Base-by-base conservation (phyloP, 768 basidiomycete species). In the Amanita pallidorosea region DNA sequence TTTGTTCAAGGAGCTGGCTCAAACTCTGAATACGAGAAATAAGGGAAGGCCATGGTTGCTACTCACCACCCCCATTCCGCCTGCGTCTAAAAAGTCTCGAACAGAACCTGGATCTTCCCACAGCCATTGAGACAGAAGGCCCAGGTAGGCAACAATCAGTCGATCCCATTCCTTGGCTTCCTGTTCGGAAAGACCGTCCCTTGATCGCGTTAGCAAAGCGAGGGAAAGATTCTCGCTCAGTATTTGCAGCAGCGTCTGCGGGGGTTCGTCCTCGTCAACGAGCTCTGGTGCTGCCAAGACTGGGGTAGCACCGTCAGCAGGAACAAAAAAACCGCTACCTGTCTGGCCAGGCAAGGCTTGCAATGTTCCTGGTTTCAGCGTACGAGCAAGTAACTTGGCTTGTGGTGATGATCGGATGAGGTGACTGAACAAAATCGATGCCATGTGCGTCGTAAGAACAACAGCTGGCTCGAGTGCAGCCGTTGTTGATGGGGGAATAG, bases 81-180 rank as follows among this genome's bases (percentile, higher is more conserved):
- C 91, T 6, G 90, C 85, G 59, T 89, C 83, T 55, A 99, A 70
- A 60, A 97, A 95, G 61, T 89, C 92, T 54, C 82, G 75, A 47
- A 96, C 91, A 0, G 88, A 84, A 47, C 73, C 77, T 0, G 93
- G 83, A 58, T 96, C 94, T 59, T 98, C 95, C 94, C 94, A 99
- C 6, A 96, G 71, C 96, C 96, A 99, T 55, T 93, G 90, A 4
- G 80, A 74, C 29, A 99, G 72, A 49, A 96, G 64, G 44, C 80
- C 79, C 33, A 98, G 70, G 61, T 97, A 95, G 0, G 83, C 87
- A 7, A 89, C 81, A 59, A 93, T 83, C 43, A 95, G 70, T 53
- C 91, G 74, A 55, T 92, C 91, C 91, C 93, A 97, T 59, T 96
- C 94, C 45, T 85, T 71, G 12, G 79, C 75, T 58, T 94, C 89